Base-by-base conservation (phyloP, 2,329 filamentous ascomycete species). In the Myriosclerotinia scirpicola region DNA sequence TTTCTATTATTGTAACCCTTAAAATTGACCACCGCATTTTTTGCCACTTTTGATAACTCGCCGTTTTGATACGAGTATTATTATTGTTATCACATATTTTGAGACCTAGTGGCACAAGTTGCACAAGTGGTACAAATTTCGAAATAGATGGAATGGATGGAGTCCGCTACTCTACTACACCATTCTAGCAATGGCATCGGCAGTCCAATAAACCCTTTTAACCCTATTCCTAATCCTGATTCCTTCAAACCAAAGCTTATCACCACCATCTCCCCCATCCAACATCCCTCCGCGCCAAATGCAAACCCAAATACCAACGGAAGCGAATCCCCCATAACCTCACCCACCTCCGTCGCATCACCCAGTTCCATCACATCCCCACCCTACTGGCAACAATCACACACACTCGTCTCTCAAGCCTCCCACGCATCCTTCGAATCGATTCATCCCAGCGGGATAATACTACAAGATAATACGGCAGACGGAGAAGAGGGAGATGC, bases 401-500 rank as follows among this genome's bases (percentile, higher is more conserved):
- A 76, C 67, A 69, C 71, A 14, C 30, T 34, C 30, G 30, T 75
- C 15, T 81, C 80, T n/a, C 83, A 76, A 68, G 73, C 80, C 17
- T 81, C 80, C n/a, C 83, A 77, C 68, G 73, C 80, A 26, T 86
- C 85, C 9, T 74, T 83, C 50, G 78, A 80, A 34, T 79, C 79
- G 11, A 77, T 84, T n/a, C 79, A 80, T 1, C 74, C 76, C 0
- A 84, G 84, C 46, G 84, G 82, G 54, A 89, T 89, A 71, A 86
- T 82, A 9, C 78, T 89, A 67, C 84, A 82, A 69, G 87, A 89
- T 75, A 88, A 89, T 76, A 76, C 74, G 1, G 42, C 42, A 2
- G 69, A 72, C 54, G 72, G 64, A 2, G 85, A 80, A 44, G 81
- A 79, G 68, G 56, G 44, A 22, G 44, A 48, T 22, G 15, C 34